Evolutionary conservation across 805 yeast species (phyloP).

Genomic region (Candida glaebosa): DNA sequence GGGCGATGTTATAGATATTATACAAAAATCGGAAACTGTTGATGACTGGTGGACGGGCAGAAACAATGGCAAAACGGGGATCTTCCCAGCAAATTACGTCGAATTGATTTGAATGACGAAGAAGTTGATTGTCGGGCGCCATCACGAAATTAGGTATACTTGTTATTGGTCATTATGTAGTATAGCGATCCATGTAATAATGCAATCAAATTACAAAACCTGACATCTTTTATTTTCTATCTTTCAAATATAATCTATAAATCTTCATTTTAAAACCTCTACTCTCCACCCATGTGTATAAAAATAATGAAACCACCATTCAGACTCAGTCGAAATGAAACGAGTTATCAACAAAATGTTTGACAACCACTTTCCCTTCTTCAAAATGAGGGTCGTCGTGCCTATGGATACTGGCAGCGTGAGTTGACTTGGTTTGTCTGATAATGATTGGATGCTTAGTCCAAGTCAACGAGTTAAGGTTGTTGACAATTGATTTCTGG

Average conservation of each 20-base stretch:
- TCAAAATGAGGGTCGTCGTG: slow-evolving; percentile 45
- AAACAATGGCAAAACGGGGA: slow-evolving; percentile 78
- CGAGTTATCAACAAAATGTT: slow-evolving; percentile 54
- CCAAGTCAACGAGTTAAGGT: slow-evolving; percentile 63
- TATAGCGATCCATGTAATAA: background rate
- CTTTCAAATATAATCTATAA: too few relatives aligned
- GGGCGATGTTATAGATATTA: slow-evolving; percentile 88
- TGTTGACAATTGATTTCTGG: slow-evolving; percentile 51
- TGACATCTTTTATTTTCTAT: too few relatives aligned
- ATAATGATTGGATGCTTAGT: slow-evolving; percentile 68
- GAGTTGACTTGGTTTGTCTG: slow-evolving; percentile 62
- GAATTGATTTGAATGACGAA: slow-evolving; percentile 51
- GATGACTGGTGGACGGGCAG: slow-evolving; percentile 99
- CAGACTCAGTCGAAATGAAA: slow-evolving; percentile 13
- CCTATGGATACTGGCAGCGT: slow-evolving; percentile 79
- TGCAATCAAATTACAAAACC: too few relatives aligned
- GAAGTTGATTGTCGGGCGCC: background rate
- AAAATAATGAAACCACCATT: too few relatives aligned
- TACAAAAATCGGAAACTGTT: slow-evolving; percentile 79
- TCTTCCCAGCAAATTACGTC: slow-evolving; percentile 96
- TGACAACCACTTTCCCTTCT: slow-evolving; percentile 68
- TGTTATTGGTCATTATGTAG: background rate
- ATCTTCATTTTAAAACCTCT: too few relatives aligned
- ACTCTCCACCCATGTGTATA: too few relatives aligned
- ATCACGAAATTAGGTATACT: background rate